These are phyloP conservation scores for Linanthus parryae DNA, from an alignment of 148 eudicot species.

Conservation along the genomic window DNA sequence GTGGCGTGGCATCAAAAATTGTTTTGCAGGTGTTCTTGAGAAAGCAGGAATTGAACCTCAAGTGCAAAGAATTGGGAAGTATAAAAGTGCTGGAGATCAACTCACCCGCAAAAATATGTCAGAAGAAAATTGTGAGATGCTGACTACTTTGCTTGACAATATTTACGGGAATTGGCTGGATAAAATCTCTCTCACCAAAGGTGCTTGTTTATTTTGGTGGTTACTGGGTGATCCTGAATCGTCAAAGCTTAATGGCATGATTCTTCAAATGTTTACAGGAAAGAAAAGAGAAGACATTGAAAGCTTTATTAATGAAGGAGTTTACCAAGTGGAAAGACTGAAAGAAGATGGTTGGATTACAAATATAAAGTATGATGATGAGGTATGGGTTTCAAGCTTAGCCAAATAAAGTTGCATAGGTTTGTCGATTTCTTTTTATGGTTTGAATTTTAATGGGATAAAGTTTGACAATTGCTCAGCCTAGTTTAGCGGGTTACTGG, in stretches of 20 bases:
- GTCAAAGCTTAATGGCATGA: slow-evolving; percentile 5
- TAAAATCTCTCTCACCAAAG: slow-evolving; percentile 61
- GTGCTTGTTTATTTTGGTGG: slow-evolving; percentile 25
- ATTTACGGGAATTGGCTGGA: slow-evolving; percentile 87
- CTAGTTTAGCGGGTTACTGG: too few species aligned
- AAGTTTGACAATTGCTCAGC: too few species aligned
- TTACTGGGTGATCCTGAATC: slow-evolving; percentile 15
- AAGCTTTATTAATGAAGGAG: slow-evolving; percentile 82
- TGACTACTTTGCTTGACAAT: slow-evolving; percentile 81
- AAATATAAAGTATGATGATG: slow-evolving; percentile 84
- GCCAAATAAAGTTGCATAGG: too few species aligned
- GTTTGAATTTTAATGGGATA: too few species aligned
- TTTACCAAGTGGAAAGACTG: slow-evolving; percentile 64
- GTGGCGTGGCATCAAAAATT: slow-evolving; percentile 10
- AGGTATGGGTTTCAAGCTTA: slow-evolving; percentile 40
- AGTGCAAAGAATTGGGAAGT: slow-evolving; percentile 93
- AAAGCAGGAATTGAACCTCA: slow-evolving; percentile 90
- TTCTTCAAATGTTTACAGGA: slow-evolving; percentile 43
- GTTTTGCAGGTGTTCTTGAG: slow-evolving; percentile 77
- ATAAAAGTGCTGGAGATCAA: slow-evolving; percentile 94
- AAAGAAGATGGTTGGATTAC: slow-evolving; percentile 95
- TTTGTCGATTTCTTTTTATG: too few species aligned
- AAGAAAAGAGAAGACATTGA: slow-evolving; percentile 72
- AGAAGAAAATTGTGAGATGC: slow-evolving; percentile 90
- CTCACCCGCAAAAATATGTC: slow-evolving; percentile 79